A percentile compares a stretch with the other conserved stretches of the same genome.
Conservation (phyloP, 2,329 filamentous ascomycete species). For the Samsoniella hepiali region DNA sequence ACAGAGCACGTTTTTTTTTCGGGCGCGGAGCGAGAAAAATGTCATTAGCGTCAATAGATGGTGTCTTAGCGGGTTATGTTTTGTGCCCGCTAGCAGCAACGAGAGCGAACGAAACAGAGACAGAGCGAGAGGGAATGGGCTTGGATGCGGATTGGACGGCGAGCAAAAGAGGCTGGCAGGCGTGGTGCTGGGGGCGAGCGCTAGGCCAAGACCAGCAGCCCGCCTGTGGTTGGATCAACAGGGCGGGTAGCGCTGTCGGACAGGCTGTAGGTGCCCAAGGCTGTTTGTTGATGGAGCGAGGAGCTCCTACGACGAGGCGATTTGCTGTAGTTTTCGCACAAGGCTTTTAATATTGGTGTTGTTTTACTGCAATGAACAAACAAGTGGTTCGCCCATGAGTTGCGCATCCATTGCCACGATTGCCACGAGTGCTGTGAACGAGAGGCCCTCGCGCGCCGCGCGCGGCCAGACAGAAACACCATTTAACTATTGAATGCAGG, state of each 20-base stretch:
- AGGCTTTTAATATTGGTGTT: too few species aligned
- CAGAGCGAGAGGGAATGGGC: not conserved
- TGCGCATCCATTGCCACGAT: not conserved
- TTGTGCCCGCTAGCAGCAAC: not conserved
- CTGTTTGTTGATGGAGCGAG: not conserved
- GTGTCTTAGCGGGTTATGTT: not conserved
- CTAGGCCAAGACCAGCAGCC: not conserved
- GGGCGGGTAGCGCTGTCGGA: not conserved
- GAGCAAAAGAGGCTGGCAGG: not conserved
- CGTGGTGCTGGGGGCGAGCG: not conserved
- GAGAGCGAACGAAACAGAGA: not conserved
- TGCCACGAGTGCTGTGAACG: not conserved
- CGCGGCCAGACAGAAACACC: not conserved
- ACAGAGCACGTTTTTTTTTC: conserved; percentile 5
- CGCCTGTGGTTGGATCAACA: not conserved
- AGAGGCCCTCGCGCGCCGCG: not conserved
- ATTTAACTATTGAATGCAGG: not conserved
- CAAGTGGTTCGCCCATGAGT: too few species aligned
- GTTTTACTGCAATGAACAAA: too few species aligned
- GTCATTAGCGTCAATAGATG: not conserved
- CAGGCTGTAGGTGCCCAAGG: not conserved
- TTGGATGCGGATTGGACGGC: not conserved
- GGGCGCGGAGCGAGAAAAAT: not conserved
- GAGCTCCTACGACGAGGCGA: not conserved
- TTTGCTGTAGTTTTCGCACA: too few species aligned